These are phyloP conservation scores for Henckelia pumila DNA, from an alignment of 257 asterid species.

Conservation along the genomic window DNA sequence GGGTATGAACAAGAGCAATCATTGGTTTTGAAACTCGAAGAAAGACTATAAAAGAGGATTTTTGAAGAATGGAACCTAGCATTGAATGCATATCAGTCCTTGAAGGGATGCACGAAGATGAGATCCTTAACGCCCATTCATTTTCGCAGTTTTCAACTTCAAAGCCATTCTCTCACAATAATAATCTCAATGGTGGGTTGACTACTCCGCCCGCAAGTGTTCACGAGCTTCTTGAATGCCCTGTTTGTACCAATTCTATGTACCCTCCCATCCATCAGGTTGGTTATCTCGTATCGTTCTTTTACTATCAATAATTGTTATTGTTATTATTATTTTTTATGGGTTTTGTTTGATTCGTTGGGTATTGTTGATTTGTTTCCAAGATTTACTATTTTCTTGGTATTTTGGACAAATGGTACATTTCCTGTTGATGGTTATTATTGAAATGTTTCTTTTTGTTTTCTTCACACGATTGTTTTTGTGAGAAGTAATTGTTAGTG, in stretches of 20 bases:
- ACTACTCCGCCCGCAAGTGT: conserved; percentile 49
- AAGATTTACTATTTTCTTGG: not conserved
- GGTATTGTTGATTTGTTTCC: not conserved
- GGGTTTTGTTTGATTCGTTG: not conserved
- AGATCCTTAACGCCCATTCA: conserved; percentile 36
- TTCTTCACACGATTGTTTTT: not conserved
- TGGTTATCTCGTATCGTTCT: not conserved
- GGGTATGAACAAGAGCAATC: conserved; percentile 21
- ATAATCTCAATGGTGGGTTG: conserved; percentile 33
- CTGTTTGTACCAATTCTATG: conserved; percentile 67
- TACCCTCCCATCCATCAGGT: conserved; percentile 76
- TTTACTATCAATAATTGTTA: too few relatives aligned
- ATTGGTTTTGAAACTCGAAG: conserved; percentile 22
- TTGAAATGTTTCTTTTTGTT: not conserved
- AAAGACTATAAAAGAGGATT: conserved; percentile 6
- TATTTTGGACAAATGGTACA: not conserved
- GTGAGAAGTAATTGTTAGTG: conserved; percentile 19
- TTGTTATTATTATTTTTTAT: too few relatives aligned
- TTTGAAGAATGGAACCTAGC: conserved; percentile 47
- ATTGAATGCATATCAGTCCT: conserved; percentile 49
- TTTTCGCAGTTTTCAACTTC: conserved; percentile 40
- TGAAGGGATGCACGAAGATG: conserved; percentile 53
- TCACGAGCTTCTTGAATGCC: conserved; percentile 69
- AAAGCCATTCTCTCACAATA: conserved; percentile 32
- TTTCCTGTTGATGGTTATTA: not conserved